Evolutionary conservation across 495 filamentous ascomycete species (phyloP).

Genomic region (Glarea lozoyensis): DNA sequence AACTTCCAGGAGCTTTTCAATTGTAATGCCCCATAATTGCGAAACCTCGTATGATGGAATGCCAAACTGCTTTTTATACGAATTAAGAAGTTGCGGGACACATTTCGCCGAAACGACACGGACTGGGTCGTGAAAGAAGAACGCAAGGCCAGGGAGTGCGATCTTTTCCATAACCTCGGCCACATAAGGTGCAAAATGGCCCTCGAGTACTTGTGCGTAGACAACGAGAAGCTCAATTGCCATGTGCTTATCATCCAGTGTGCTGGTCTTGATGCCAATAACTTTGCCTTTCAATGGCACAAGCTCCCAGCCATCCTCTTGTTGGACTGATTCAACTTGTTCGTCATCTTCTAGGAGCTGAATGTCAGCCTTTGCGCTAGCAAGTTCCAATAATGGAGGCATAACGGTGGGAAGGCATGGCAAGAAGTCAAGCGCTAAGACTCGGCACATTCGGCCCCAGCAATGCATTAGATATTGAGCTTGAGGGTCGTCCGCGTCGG

Average conservation of each 20-base stretch:
- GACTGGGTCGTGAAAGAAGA: conserved; percentile 99
- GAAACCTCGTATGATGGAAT: conserved; percentile 61
- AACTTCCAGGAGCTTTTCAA: conserved; percentile 87
- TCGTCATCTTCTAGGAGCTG: conserved; percentile 95
- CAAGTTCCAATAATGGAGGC: conserved; percentile 84
- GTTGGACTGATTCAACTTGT: conserved; percentile 82
- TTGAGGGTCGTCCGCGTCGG: conserved; percentile 91
- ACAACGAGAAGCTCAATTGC: conserved; percentile 96
- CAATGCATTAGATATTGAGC: conserved; percentile 96
- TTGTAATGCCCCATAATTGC: conserved; percentile 75
- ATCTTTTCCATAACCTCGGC: conserved; percentile 93
- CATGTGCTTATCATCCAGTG: conserved; percentile 97
- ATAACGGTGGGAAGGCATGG: conserved; percentile 89
- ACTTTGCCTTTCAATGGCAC: conserved; percentile 94
- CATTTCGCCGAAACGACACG: conserved; percentile 91
- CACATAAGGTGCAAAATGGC: conserved; percentile 85
- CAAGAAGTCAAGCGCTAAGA: conserved; percentile 81
- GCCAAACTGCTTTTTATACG: conserved; percentile 86
- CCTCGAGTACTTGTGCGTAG: conserved; percentile 90
- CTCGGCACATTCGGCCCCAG: conserved; percentile 98
- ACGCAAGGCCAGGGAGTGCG: conserved; percentile 83
- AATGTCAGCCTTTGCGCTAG: conserved; percentile 93
- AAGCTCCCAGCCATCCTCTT: conserved; percentile 97
- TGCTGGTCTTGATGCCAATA: conserved; percentile 96
- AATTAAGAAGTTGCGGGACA: conserved; percentile 88